Evolutionary conservation across 805 yeast genomes (phyloP).

Genomic region (Schwanniomyces polymorphus): DNA sequence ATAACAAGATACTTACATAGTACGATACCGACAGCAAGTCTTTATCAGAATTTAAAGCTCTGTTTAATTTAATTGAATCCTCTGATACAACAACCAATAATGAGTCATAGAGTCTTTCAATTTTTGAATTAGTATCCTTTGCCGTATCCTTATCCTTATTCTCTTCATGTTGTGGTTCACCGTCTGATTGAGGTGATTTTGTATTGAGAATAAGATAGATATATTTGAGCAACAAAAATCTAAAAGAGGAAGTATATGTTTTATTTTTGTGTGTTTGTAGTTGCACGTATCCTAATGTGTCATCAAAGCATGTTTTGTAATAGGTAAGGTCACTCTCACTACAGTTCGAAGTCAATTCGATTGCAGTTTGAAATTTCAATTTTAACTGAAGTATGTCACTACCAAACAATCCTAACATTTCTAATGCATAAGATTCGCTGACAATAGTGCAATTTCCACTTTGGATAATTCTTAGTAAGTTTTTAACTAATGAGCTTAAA

Average conservation of each 20-base stretch:
- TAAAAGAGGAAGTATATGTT: constrained; percentile 7
- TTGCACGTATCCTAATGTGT: constrained; percentile 14
- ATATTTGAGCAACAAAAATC: constrained; percentile 14
- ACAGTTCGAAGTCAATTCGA: constrained; percentile 3
- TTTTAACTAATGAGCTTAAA: constrained; percentile 44
- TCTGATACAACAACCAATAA: constrained; percentile 8
- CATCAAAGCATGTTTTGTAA: constrained; percentile 5
- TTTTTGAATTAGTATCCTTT: neutral
- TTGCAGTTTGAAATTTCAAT: constrained; percentile 7
- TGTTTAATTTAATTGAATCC: constrained; percentile 6
- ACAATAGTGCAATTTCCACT: constrained; percentile 37
- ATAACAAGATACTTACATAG: constrained; percentile 22
- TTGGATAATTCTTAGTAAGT: constrained; percentile 39
- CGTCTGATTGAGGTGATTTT: too few relatives aligned
- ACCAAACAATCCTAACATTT: constrained; percentile 62
- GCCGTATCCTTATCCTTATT: constrained; percentile 3
- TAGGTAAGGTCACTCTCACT: constrained; percentile 4
- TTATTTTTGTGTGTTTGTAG: constrained; percentile 9
- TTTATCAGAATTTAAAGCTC: constrained; percentile 8
- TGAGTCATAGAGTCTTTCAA: constrained; percentile 1
- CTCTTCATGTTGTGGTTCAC: constrained; percentile 2
- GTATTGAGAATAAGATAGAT: neutral
- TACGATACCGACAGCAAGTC: constrained; percentile 12
- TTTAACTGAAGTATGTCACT: constrained; percentile 43
- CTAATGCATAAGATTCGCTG: constrained; percentile 55